Percentiles rank a stretch among this genome's conserved stretches.
These are phyloP conservation scores for Zanthoxylum bungeanum DNA, from an alignment of 345 rosid genomes.

Conservation along the genomic window DNA sequence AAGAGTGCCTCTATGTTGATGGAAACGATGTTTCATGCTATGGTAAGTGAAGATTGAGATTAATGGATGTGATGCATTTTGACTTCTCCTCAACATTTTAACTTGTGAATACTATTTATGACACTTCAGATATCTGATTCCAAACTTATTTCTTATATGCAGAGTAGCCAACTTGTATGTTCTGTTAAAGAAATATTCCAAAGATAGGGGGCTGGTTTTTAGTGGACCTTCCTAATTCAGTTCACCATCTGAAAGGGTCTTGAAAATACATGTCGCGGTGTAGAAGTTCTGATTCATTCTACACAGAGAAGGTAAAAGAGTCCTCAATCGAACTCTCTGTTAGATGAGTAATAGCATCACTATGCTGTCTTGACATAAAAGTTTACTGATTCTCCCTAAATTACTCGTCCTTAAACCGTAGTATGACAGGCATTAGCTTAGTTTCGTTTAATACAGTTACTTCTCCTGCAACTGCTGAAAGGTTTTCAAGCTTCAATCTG, in stretches of 20 bases:
- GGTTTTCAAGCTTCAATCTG: not conserved
- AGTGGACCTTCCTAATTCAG: not conserved
- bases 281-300: not conserved
- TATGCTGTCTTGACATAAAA: not conserved
- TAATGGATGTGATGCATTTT: constrained; percentile 1
- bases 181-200: not conserved
- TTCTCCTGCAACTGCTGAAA: not conserved
- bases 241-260: not conserved
- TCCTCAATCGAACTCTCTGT: not conserved
- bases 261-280: not conserved
- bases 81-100: not conserved
- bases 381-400: not conserved
- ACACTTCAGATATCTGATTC: constrained; percentile 4
- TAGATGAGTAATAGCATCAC: not conserved
- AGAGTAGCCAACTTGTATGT: constrained; percentile 4
- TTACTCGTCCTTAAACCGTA: not conserved
- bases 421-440: not conserved
- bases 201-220: not conserved
- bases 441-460: not conserved
- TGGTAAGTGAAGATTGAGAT: constrained; percentile 9
- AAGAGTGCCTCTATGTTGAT: not conserved
- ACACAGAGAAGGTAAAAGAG: not conserved
- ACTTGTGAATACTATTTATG: not conserved
- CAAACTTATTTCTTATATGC: constrained; percentile 7
- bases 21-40: constrained; percentile 4